Evolutionary conservation across 495 filamentous ascomycete genomes (phyloP).

Genomic region (Tuber borchii): DNA sequence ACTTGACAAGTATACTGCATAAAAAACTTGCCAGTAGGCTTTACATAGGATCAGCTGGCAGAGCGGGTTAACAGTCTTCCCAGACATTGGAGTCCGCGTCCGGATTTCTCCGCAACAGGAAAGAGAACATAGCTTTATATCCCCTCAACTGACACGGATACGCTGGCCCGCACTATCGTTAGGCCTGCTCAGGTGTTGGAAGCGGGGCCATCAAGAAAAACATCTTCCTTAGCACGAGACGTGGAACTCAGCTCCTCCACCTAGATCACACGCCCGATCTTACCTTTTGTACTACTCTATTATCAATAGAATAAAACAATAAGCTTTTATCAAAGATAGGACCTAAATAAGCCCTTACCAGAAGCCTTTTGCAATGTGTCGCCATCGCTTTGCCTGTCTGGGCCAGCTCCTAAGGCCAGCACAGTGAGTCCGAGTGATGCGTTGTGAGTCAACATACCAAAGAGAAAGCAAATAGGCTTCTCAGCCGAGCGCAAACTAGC

Average conservation of each 20-base stretch:
- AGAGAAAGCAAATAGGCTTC: not conserved
- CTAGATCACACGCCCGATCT: not conserved
- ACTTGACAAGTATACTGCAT: not conserved
- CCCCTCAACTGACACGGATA: not conserved
- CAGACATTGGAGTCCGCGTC: not conserved
- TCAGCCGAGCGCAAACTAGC: not conserved
- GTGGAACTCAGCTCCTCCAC: not conserved
- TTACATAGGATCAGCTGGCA: not conserved
- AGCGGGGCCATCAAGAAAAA: not conserved
- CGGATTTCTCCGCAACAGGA: not conserved
- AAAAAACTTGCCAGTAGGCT: not conserved
- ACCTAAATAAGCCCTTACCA: not conserved
- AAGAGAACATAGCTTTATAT: not conserved
- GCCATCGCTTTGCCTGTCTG: not conserved
- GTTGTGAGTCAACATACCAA: not conserved
- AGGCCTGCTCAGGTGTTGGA: not conserved
- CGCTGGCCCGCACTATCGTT: not conserved
- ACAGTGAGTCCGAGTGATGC: not conserved
- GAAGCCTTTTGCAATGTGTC: not conserved
- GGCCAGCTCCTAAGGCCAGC: not conserved
- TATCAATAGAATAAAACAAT: not conserved
- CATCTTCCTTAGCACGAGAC: not conserved
- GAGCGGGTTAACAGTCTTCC: not conserved
- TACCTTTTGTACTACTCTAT: not conserved
- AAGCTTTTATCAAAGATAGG: not conserved